phyloP scores from a whole-genome alignment of 192 early-diverging fungal species.

The Irineochytrium annulatum region DNA sequence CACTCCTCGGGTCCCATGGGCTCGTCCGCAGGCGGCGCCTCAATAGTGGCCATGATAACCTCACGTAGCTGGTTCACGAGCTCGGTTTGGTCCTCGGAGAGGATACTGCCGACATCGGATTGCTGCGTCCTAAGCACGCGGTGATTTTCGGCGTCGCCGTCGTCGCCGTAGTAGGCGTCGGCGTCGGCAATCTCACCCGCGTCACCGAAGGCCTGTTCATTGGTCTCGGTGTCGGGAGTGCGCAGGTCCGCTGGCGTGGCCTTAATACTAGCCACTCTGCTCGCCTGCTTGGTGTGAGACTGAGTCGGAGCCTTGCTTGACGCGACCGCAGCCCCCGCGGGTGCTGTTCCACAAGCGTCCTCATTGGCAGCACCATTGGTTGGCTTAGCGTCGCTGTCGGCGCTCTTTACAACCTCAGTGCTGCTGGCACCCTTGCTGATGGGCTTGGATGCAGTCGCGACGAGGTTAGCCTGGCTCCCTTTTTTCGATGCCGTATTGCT shows the following conservation, averaged over 20 bases:
- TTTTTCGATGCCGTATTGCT: not conserved
- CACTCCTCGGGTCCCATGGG: not conserved
- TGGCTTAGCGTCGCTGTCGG: not conserved
- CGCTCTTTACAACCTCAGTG: not conserved
- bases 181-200: not conserved
- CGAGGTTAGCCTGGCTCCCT: not conserved
- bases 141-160: not conserved
- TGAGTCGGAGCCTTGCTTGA: not conserved
- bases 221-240: not conserved
- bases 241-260: not conserved
- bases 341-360: not conserved
- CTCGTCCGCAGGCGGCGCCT: not conserved
- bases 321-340: not conserved
- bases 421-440: not conserved
- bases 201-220: not conserved
- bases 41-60: not conserved
- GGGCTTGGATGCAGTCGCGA: not conserved
- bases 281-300: not conserved
- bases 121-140: not conserved
- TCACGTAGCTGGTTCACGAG: not conserved
- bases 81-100: not conserved
- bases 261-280: too few species aligned
- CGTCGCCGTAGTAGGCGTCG: not conserved
- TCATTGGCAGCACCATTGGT: not conserved
- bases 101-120: not conserved